Base-by-base conservation (phyloP, 345 rosid species). In the Odontarrhena argentea region DNA sequence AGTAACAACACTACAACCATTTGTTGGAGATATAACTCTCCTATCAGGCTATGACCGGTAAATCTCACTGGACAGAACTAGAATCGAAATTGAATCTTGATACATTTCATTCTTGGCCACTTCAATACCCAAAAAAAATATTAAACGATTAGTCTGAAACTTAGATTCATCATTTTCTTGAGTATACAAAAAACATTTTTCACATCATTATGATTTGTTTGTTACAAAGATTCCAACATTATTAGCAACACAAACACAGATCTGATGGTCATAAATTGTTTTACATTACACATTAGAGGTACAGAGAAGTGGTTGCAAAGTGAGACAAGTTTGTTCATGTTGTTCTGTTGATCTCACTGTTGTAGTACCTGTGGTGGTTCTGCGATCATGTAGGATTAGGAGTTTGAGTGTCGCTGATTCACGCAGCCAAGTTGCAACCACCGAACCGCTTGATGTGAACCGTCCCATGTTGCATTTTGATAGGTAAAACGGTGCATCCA, bases 401-500 rank as follows among this genome's bases (percentile, higher is more conserved):
- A 92, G 78, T 60, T 78, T 80, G 6, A 78, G 65, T 1, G 97
- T 87, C 37, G 91, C 85, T 0, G 93, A 81, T 82, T 87, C 93
- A 76, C 77, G 86, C 68, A 92, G 76, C 98, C 97, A 89, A 15
- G 90, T 81, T 22, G 96, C 80, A 30, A 89, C 96, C 4, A 84
- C 81, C 6, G 96, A 74, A 26, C 97, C 97, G 1, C 78, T 64
- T 14, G 93, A 92, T 61, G 75, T 73, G 47, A 89, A 87, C 78
- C 98, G 78, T 60, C 97, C 97, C 63, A 92, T 55, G 74, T 92
- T 92, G 78, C 91, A 85, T 77, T 84, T 86, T 12, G 88, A 85
- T 37, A 81, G 63, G 57, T 57, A 79, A 55, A 89, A 92, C 0
- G 98, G 98, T 49, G 98, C 91, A 3, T 92, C 93, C 67, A 89